These are phyloP conservation scores for Ceriops tagal DNA, from an alignment of 345 rosid species.

Conservation along the genomic window DNA sequence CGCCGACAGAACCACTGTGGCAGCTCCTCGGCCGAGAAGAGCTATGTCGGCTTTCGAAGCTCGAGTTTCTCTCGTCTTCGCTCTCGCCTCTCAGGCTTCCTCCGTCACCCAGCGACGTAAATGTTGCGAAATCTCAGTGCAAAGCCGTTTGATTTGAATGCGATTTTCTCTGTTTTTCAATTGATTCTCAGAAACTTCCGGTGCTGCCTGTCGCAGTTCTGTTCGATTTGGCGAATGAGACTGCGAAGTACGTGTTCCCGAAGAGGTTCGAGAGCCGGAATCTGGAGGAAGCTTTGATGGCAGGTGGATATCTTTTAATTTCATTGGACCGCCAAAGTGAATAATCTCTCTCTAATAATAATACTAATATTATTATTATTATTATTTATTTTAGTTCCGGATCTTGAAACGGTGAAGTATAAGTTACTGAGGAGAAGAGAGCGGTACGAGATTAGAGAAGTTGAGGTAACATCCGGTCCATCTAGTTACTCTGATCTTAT, in stretches of 20 bases:
- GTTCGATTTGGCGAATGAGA: constrained; percentile 60
- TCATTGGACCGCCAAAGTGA: not conserved
- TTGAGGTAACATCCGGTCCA: constrained; percentile 47
- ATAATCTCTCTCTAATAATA: not conserved
- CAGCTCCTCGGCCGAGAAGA: constrained; percentile 36
- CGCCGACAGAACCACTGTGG: constrained; percentile 22
- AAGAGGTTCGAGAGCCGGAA: constrained; percentile 61
- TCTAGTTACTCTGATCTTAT: not conserved
- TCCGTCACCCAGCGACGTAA: constrained; percentile 80
- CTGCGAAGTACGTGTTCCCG: constrained; percentile 72
- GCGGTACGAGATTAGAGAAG: constrained; percentile 74
- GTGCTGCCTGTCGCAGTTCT: constrained; percentile 42
- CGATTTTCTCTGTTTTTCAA: not conserved
- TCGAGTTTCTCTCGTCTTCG: constrained; percentile 73
- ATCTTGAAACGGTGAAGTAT: constrained; percentile 72
- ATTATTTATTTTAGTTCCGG: constrained; percentile 50
- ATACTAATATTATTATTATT: not conserved
- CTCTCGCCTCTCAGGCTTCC: constrained; percentile 73
- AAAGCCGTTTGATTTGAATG: not conserved
- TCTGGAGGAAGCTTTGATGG: constrained; percentile 85
- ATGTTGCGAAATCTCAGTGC: constrained; percentile 20
- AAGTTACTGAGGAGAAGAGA: constrained; percentile 53
- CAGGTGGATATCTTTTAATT: constrained; percentile 38
- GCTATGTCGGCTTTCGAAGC: constrained; percentile 56
- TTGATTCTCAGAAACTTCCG: not conserved